Evolutionary conservation across 345 rosid species (phyloP).

Genomic region (Acer campestre): DNA sequence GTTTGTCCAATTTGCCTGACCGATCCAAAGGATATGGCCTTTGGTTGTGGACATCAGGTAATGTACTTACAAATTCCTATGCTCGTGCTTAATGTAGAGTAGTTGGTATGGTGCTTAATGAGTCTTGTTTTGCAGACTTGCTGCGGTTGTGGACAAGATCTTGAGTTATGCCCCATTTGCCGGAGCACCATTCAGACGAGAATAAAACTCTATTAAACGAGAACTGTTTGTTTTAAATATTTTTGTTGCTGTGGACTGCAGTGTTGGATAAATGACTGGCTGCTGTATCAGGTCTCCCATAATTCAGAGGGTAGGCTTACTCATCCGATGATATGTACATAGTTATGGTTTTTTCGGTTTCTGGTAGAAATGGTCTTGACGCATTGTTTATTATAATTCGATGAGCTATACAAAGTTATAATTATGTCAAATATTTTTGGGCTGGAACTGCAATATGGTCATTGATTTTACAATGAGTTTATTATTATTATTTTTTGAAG

Average conservation of each 20-base stretch:
- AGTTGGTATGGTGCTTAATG: background rate
- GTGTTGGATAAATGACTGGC: conserved; percentile 8
- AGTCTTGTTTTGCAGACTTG: conserved; percentile 59
- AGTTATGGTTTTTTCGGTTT: background rate
- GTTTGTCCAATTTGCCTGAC: conserved; percentile 67
- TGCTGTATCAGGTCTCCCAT: background rate
- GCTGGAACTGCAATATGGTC: background rate
- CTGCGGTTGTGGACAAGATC: conserved; percentile 83
- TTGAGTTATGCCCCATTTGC: conserved; percentile 80
- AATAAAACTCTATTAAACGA: conserved; percentile 77
- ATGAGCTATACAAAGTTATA: background rate
- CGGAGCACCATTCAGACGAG: conserved; percentile 63
- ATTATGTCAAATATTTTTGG: background rate
- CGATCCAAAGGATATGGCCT: conserved; percentile 70
- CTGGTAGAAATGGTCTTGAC: background rate
- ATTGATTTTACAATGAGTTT: background rate
- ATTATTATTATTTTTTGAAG: too few species aligned
- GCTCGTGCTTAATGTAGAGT: background rate
- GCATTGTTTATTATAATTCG: background rate
- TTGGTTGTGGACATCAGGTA: conserved; percentile 88
- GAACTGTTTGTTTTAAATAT: background rate
- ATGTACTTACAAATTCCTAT: background rate
- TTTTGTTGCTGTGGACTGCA: background rate
- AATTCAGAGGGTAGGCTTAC: background rate
- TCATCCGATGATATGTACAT: conserved; percentile 1